Evolutionary conservation across 2,329 filamentous ascomycete species (phyloP), one percentile per base, ranked within the genome.

Genomic region (Pezicula radicicola): DNA sequence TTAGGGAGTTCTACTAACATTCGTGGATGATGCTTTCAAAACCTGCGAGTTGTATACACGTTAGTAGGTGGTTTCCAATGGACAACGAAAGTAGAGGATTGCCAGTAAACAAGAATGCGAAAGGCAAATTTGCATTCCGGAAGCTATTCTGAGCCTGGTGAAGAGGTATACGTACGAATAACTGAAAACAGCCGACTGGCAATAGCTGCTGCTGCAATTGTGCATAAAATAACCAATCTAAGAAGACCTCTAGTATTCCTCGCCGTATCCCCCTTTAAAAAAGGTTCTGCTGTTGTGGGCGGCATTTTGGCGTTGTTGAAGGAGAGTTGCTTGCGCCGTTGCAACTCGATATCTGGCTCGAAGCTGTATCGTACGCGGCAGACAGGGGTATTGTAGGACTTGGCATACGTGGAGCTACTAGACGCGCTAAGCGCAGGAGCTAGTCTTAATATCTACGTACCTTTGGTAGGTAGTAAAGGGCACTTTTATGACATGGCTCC

Each of bases 21-120:
- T 99, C 94, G 80, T 99, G 94, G 68, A 99, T 99, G 68, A 99
- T 99, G 76, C 91, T 96, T 76, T 99, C 94, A 70, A 99, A 99
- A 62, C 89, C 89, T 93, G 65, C 12, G 75, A 69, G 73, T 49
- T 25, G 13, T 21, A 35, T 40, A 43, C 18, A 48, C 46, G 45
- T 65, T 57, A 66, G 60, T 55, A 56, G 58, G 55, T 42, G 15
- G 3, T 13, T 12, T 50, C 55, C 13, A 13, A 49, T 21, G 19
- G 40, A 39, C 40, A 27, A 49, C 12, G 6, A 2, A 18, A 27
- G 46, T 19, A 18, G 16, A 37, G 37, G n/a, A 42, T 33, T 16
- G 4, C 28, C 21, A 7, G 16, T 37, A 15, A 6, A 37, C 15
- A 16, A 40, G 10, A 25, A 27, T 43, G 30, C 33, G 21, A 40